Evolutionary conservation across 306 rosid species (phyloP).

Genomic region (Carpinus viminea): DNA sequence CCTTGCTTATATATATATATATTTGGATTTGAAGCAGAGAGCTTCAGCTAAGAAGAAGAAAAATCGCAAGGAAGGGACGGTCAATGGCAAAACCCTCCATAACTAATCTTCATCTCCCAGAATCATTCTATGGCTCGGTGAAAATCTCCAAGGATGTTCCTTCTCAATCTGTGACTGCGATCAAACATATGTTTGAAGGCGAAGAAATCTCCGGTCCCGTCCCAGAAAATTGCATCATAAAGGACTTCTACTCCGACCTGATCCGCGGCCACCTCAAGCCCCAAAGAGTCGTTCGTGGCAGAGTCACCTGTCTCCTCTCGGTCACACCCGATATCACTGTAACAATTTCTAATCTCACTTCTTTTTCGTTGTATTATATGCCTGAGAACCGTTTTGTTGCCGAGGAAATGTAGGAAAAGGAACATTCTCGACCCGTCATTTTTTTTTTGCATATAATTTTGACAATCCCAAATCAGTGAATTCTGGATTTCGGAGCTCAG

Average conservation of each 20-base stretch:
- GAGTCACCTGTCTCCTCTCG: constrained; percentile 39
- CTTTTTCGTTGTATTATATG: neutral
- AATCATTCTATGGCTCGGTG: neutral
- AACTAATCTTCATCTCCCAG: neutral
- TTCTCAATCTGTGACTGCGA: neutral
- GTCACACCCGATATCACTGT: constrained; percentile 38
- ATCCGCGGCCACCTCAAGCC: constrained; percentile 28
- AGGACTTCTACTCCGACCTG: constrained; percentile 35
- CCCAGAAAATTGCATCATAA: constrained; percentile 30
- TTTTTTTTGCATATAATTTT: too few relatives aligned
- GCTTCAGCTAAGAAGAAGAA: too few relatives aligned
- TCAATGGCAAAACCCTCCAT: neutral
- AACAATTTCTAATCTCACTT: neutral
- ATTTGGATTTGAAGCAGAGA: too few relatives aligned
- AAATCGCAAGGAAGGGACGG: neutral
- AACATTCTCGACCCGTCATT: too few relatives aligned
- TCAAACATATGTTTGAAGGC: neutral
- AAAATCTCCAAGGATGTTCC: constrained; percentile 28
- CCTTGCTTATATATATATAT: too few relatives aligned
- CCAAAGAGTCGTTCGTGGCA: constrained; percentile 33
- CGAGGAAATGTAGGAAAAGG: neutral
- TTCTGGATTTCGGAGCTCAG: too few relatives aligned
- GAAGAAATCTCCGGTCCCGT: constrained; percentile 21
- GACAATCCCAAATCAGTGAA: too few relatives aligned
- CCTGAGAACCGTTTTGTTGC: neutral